Base-by-base conservation (phyloP, 2,329 filamentous ascomycete species). In the Trichoderma atroviride region DNA sequence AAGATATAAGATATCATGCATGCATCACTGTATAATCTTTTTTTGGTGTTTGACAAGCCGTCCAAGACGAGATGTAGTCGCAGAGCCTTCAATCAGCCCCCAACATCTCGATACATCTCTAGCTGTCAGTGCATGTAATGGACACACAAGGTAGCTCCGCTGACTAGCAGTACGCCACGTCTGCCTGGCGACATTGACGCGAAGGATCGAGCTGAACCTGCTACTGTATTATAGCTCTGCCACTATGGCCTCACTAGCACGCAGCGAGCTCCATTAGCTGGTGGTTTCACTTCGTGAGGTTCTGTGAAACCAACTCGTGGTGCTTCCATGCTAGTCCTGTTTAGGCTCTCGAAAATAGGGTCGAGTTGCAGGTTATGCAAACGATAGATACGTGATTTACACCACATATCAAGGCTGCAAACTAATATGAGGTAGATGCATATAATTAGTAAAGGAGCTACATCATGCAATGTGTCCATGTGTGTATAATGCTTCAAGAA, bases 181-280 rank as follows among this genome's bases (percentile, higher is more conserved):
- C 29, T 67, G 53, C 40, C 53, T 67, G 40, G 63, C 63, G 16
- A 37, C 40, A 29, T 67, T 59, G n/a, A 43, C 10, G 22, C 63
- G 53, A 52, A 64, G 61, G 50, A 64, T 64, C 9, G 29, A 67
- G 63, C 55, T 52, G 53, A 58, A 22, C 27, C 16, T 58, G 63
- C 40, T 43, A 43, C 37, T 19, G 52, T 53, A 57, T 22, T 22
- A 5, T 4, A 50, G 47, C 47, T 50, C 47, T 50, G n/a, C 47
- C n/a, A 50, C n/a, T 24, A 24, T 50, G 22, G 40, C 4, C 4
- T 37, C 35, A 47, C 47, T 56, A 43, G 61, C 50, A 64, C 14
- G 10, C 53, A 50, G 61, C 50, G 61, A 50, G 37, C 9, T 62
- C 53, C 19, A 56, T 61, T 55, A 3, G 61, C 29, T 64, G 40